Evolutionary conservation across 2,329 filamentous ascomycete genomes (phyloP), one percentile per base, ranked within the genome.

Genomic region (Pyricularia sp.): DNA sequence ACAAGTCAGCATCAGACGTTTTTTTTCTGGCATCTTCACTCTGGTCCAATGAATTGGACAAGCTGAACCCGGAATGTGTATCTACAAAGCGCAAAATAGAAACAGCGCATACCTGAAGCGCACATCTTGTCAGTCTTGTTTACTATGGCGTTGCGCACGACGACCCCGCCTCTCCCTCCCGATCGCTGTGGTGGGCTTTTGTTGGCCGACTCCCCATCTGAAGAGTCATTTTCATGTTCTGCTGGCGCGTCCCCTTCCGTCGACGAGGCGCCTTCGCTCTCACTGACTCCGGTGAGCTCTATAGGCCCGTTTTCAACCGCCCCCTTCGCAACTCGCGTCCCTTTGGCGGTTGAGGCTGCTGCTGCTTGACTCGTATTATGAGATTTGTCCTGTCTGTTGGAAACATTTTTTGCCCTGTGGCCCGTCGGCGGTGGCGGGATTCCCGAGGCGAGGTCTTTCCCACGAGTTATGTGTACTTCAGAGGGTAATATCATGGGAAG

Each of bases 61-160:
- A 50, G 42, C 42, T 50, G 5, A n/a, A 20, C 2, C 20, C 17
- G 36, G 36, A 42, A 2, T 42, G 9, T 2, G 36, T 42, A 14
- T 17, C 36, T 42, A 42, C 36, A 20, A 50, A 9, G 42, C 4
- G 42, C 42, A 20, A 20, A 50, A 50, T 2, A 50, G 42, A n/a
- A 20, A 50, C 42, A 50, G 17, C 42, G 74, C 85, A 80, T 78
- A 86, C 89, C 84, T 64, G 87, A 87, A 33, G 88, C 88, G 75
- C 90, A 91, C 78, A 92, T 84, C 70, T 85, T 85, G 70, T 89
- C 85, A 68, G 85, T 88, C 76, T 87, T 84, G 74, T 86, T 83
- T 64, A 89, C 82, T 66, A 92, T 83, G n/a, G 89, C 90, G 67
- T 83, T 81, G 69, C 80, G 76, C 66, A 78, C 77, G 61, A 80